Evolutionary conservation across 371 early-diverging fungal species (phyloP).

Genomic region (Apophysomyces ossiformis): DNA sequence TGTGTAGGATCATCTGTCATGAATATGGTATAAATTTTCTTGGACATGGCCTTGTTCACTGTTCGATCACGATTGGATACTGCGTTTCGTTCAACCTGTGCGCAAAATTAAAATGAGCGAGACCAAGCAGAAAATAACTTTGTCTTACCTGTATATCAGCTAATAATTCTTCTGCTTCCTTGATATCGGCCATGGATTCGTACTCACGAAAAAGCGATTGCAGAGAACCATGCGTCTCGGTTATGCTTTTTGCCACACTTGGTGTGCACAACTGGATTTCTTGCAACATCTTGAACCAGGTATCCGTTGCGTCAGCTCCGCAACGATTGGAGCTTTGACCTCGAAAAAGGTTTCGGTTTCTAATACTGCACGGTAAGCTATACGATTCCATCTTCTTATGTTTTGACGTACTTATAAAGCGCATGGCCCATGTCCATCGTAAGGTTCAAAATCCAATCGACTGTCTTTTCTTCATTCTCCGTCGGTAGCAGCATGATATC

Average conservation of each 20-base stretch:
- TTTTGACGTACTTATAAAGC: conserved; percentile 57
- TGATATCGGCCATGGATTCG: conserved; percentile 19
- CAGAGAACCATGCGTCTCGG: conserved; percentile 57
- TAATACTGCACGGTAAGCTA: not conserved
- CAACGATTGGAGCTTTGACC: conserved; percentile 21
- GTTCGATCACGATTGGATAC: conserved; percentile 34
- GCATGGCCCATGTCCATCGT: conserved; percentile 64
- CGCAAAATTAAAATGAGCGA: not conserved
- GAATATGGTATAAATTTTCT: conserved; percentile 59
- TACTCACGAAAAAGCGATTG: conserved; percentile 61
- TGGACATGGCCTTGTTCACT: conserved; percentile 57
- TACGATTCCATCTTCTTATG: no score
- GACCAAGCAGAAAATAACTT: not conserved
- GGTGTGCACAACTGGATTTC: conserved; percentile 68
- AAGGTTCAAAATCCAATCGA: conserved; percentile 54
- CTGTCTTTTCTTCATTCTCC: conserved; percentile 54
- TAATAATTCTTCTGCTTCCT: conserved; percentile 43
- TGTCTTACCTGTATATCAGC: conserved; percentile 55
- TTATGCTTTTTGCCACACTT: conserved; percentile 60
- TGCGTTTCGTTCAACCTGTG: conserved; percentile 37
- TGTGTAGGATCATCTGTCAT: conserved; percentile 52
- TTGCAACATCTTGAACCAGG: conserved; percentile 68
- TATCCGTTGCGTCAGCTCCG: conserved; percentile 58
- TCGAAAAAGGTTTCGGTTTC: conserved; percentile 6
- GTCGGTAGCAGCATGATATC: conserved; percentile 52